Evolutionary conservation across 2,329 filamentous ascomycete genomes (phyloP).

Genomic region (Cordyceps pruinosa): DNA sequence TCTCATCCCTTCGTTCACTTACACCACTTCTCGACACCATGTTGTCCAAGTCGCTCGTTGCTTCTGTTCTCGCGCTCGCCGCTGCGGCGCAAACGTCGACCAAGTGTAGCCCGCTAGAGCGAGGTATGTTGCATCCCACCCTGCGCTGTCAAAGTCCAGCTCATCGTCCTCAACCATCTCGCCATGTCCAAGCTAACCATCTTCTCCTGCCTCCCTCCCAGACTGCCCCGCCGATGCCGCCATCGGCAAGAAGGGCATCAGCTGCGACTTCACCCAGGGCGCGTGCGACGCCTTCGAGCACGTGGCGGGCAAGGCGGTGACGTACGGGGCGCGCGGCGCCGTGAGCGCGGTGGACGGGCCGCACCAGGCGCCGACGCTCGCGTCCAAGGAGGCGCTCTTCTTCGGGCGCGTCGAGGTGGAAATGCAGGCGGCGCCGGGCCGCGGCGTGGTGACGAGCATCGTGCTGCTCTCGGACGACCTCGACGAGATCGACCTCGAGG

Average conservation of each 20-base stretch:
- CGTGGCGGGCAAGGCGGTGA: slow-evolving; percentile 20
- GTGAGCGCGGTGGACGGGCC: slow-evolving; percentile 50
- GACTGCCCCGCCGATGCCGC: slow-evolving; percentile 59
- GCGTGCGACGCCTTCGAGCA: slow-evolving; percentile 37
- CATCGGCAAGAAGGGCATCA: slow-evolving; percentile 51
- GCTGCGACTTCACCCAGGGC: slow-evolving; percentile 59
- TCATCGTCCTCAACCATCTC: too few species aligned
- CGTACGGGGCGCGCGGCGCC: slow-evolving; percentile 24
- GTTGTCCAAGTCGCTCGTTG: slow-evolving; percentile 39
- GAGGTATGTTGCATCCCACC: slow-evolving; percentile 30
- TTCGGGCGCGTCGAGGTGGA: slow-evolving; percentile 67
- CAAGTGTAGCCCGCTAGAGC: slow-evolving; percentile 46
- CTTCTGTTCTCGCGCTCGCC: slow-evolving; percentile 39
- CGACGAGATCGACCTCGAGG: slow-evolving; percentile 83
- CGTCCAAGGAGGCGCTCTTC: slow-evolving; percentile 73
- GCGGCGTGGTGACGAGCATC: slow-evolving; percentile 68
- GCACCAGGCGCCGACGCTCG: slow-evolving; percentile 56
- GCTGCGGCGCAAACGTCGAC: slow-evolving; percentile 51
- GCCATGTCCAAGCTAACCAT: neutral
- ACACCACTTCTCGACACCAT: slow-evolving; percentile 23
- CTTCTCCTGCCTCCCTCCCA: slow-evolving; percentile 5
- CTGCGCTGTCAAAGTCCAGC: too few species aligned
- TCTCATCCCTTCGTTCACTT: neutral
- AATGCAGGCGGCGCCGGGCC: slow-evolving; percentile 64
- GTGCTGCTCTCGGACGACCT: slow-evolving; percentile 70